These are phyloP conservation scores for Termitomyces sp. DNA, from an alignment of 768 basidiomycete genomes.

Conservation along the genomic window DNA sequence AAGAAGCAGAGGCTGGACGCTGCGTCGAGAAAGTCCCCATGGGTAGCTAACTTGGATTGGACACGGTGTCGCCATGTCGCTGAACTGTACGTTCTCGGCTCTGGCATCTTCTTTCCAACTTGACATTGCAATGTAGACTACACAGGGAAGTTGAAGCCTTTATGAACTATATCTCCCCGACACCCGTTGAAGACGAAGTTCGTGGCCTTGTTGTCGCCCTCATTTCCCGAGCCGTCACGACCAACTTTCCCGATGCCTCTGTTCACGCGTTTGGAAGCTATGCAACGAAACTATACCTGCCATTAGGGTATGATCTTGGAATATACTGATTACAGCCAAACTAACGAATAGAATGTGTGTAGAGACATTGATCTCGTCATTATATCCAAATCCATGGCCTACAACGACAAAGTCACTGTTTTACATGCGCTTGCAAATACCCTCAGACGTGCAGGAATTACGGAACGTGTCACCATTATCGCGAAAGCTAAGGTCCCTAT, in stretches of 20 bases:
- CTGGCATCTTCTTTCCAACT: background rate
- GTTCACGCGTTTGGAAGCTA: conserved; percentile 90
- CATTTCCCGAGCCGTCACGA: conserved; percentile 59
- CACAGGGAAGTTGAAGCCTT: conserved; percentile 86
- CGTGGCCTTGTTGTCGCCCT: conserved; percentile 66
- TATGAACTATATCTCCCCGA: conserved; percentile 82
- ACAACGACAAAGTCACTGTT: conserved; percentile 59
- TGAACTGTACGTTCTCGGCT: conserved; percentile 58
- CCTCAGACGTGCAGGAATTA: conserved; percentile 69
- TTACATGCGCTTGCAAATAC: conserved; percentile 75
- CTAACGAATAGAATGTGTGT: conserved; percentile 12
- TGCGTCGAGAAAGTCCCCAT: conserved; percentile 56
- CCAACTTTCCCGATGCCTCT: conserved; percentile 71
- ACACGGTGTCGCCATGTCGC: conserved; percentile 70
- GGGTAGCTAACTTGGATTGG: conserved; percentile 70
- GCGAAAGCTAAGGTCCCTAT: conserved; percentile 95
- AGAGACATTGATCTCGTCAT: conserved; percentile 97
- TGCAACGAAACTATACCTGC: conserved; percentile 90
- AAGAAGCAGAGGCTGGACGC: conserved; percentile 49
- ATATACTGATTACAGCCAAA: background rate
- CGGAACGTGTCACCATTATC: conserved; percentile 77
- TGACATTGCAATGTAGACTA: conserved; percentile 46
- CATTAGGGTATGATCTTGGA: conserved; percentile 62
- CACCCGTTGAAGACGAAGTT: conserved; percentile 78
- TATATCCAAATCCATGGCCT: conserved; percentile 69